Evolutionary conservation across 2,329 filamentous ascomycete species (phyloP).

Genomic region (Dothistroma pini): DNA sequence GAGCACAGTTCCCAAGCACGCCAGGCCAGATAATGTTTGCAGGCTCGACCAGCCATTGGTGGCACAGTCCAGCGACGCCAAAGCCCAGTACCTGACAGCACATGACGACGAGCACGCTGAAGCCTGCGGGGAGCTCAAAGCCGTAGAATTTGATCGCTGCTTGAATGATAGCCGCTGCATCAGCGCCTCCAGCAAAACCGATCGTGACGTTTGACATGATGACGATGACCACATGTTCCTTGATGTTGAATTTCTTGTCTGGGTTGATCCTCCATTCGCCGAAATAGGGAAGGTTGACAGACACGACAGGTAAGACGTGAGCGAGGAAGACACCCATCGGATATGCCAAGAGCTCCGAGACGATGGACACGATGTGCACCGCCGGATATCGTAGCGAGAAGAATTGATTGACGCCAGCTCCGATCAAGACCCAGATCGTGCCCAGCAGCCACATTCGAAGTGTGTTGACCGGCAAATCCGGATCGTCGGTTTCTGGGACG

Average conservation of each 20-base stretch:
- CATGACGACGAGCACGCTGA: slow-evolving; percentile 77
- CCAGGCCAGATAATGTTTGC: slow-evolving; percentile 91
- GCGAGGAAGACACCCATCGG: slow-evolving; percentile 81
- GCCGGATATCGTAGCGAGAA: slow-evolving; percentile 88
- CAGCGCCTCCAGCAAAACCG: slow-evolving; percentile 58
- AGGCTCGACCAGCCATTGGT: slow-evolving; percentile 76
- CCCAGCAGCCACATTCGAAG: slow-evolving; percentile 47
- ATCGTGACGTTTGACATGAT: slow-evolving; percentile 42
- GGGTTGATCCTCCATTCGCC: slow-evolving; percentile 30
- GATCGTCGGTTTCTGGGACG: slow-evolving; percentile 61
- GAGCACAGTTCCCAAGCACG: slow-evolving; percentile 80
- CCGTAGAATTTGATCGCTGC: slow-evolving; percentile 88
- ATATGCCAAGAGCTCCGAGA: slow-evolving; percentile 79
- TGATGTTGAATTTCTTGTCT: slow-evolving; percentile 29
- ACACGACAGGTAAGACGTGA: slow-evolving; percentile 56
- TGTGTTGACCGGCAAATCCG: slow-evolving; percentile 61
- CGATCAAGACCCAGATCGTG: slow-evolving; percentile 44
- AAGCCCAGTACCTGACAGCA: slow-evolving; percentile 86
- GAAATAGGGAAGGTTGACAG: slow-evolving; percentile 52
- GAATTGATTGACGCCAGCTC: slow-evolving; percentile 63
- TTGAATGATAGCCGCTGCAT: slow-evolving; percentile 59
- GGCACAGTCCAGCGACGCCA: slow-evolving; percentile 76
- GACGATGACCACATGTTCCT: slow-evolving; percentile 44
- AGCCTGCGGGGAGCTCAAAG: slow-evolving; percentile 70
- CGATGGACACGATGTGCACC: slow-evolving; percentile 83